A percentile compares a stretch with the other conserved stretches of the same genome.
Conservation (phyloP, 495 filamentous ascomycete species). For the Ramalina peruviana region DNA sequence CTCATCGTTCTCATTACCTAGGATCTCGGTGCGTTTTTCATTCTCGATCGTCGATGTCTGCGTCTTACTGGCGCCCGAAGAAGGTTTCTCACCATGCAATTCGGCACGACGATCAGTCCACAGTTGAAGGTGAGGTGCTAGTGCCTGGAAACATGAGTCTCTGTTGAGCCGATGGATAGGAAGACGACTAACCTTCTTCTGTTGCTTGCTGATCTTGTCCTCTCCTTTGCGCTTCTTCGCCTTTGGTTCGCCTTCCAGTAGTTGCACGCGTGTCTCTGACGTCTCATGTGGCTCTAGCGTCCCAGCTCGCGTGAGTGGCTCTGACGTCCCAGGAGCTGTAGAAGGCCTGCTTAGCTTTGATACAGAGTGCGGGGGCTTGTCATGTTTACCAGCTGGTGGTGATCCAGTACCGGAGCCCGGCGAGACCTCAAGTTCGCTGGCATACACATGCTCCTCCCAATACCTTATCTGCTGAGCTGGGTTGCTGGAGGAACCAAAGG, state of each 20-base stretch:
- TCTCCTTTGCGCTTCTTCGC: constrained; percentile 62
- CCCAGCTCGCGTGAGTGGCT: too few relatives aligned
- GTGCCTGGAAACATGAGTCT: constrained; percentile 24
- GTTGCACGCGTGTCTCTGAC: too few relatives aligned
- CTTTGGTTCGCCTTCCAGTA: constrained; percentile 35
- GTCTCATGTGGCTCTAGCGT: too few relatives aligned
- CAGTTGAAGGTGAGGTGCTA: constrained; percentile 62
- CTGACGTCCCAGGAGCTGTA: too few relatives aligned
- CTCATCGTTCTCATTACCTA: too few relatives aligned
- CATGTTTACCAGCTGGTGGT: too few relatives aligned
- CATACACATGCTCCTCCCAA: constrained; percentile 73
- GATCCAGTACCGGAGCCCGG: constrained; percentile 27
- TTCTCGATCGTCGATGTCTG: constrained; percentile 16
- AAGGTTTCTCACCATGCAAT: constrained; percentile 45
- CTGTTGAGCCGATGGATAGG: neutral
- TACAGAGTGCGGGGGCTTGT: too few relatives aligned
- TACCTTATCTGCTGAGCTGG: constrained; percentile 58
- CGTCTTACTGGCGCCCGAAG: constrained; percentile 2
- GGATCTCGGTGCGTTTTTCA: constrained; percentile 17
- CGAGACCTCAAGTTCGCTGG: constrained; percentile 49
- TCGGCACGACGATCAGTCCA: constrained; percentile 83
- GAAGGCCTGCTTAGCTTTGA: too few relatives aligned
- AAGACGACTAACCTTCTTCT: constrained; percentile 28
- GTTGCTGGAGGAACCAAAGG: constrained; percentile 62
- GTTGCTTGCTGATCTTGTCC: constrained; percentile 30